Conservation (phyloP, 371 early-diverging fungal genomes). For the Choanephora cucurbitarum region DNA sequence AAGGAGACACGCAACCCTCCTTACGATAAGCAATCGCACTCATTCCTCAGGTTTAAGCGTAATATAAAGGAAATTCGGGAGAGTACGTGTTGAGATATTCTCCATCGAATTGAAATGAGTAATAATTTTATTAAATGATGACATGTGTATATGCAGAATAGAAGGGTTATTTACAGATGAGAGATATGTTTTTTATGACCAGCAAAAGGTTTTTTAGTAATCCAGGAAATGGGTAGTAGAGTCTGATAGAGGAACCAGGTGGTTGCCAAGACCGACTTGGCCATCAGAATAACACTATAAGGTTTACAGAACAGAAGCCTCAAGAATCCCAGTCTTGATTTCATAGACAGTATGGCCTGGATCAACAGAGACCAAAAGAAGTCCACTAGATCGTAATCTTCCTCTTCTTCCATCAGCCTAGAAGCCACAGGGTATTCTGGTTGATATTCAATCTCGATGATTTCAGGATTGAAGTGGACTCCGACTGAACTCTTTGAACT, state of each 20-base stretch:
- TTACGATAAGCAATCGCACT: no score
- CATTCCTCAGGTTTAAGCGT: no score
- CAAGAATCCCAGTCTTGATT: slow-evolving; percentile 3
- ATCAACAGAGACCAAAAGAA: slow-evolving; percentile 17
- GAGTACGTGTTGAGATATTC: no score
- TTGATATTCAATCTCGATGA: slow-evolving; percentile 34
- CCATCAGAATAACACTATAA: no score
- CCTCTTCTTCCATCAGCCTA: neutral
- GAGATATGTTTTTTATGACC: slow-evolving; percentile 18
- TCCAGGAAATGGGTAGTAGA: slow-evolving; percentile 21
- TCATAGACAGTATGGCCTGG: slow-evolving; percentile 7
- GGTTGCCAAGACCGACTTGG: slow-evolving; percentile 26
- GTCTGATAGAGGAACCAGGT: slow-evolving; percentile 28
- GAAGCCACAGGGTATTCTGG: slow-evolving; percentile 29
- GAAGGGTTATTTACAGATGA: slow-evolving; percentile 13
- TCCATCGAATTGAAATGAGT: no score
- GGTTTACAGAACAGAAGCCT: no score
- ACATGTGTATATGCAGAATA: no score
- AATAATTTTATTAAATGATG: no score
- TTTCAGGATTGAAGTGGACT: slow-evolving; percentile 36
- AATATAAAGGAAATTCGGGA: no score
- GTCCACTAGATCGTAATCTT: slow-evolving; percentile 16
- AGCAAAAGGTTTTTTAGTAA: slow-evolving; percentile 16
- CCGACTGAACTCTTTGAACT: slow-evolving; percentile 8
- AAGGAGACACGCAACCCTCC: no score